Conservation (phyloP, 1,284 basidiomycete species). For the Cryptococcus sp. region DNA sequence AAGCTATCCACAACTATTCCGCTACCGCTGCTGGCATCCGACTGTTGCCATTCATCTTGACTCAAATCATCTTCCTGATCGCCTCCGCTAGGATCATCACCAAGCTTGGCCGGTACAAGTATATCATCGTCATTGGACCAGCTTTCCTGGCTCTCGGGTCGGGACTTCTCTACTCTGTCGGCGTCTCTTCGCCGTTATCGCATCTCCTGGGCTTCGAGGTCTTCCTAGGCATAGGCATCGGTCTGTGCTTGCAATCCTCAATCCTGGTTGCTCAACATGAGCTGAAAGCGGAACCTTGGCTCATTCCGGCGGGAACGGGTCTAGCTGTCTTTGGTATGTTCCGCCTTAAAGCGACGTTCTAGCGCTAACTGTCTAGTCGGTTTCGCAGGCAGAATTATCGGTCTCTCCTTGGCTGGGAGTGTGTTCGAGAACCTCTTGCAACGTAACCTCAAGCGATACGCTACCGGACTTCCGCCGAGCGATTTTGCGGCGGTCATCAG, state of each 20-base stretch:
- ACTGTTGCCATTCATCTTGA: slow-evolving; percentile 41
- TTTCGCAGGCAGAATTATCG: slow-evolving; percentile 41
- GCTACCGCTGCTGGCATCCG: slow-evolving; percentile 43
- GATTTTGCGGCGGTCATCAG: slow-evolving; percentile 22
- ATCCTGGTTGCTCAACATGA: slow-evolving; percentile 44
- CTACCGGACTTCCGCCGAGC: slow-evolving; percentile 21
- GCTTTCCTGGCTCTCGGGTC: slow-evolving; percentile 30
- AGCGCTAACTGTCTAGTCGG: slow-evolving; percentile 20
- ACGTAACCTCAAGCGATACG: slow-evolving; percentile 26
- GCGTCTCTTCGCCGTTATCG: slow-evolving; percentile 20
- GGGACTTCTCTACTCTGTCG: slow-evolving; percentile 40
- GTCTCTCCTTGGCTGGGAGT: slow-evolving; percentile 41
- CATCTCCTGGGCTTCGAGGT: slow-evolving; percentile 41
- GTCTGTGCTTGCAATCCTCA: slow-evolving; percentile 35
- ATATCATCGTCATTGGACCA: slow-evolving; percentile 38
- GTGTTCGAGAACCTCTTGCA: slow-evolving; percentile 46
- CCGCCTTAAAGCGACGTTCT: background rate
- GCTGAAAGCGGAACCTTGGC: slow-evolving; percentile 32
- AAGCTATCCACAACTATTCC: slow-evolving; percentile 41
- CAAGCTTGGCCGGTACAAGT: slow-evolving; percentile 40
- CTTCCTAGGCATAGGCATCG: slow-evolving; percentile 41
- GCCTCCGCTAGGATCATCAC: slow-evolving; percentile 37
- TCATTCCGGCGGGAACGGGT: slow-evolving; percentile 38
- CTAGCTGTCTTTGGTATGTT: slow-evolving; percentile 30
- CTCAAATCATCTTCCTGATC: slow-evolving; percentile 42